Evolutionary conservation across 768 basidiomycete species (phyloP).

Genomic region (Phanerochaete sordida): DNA sequence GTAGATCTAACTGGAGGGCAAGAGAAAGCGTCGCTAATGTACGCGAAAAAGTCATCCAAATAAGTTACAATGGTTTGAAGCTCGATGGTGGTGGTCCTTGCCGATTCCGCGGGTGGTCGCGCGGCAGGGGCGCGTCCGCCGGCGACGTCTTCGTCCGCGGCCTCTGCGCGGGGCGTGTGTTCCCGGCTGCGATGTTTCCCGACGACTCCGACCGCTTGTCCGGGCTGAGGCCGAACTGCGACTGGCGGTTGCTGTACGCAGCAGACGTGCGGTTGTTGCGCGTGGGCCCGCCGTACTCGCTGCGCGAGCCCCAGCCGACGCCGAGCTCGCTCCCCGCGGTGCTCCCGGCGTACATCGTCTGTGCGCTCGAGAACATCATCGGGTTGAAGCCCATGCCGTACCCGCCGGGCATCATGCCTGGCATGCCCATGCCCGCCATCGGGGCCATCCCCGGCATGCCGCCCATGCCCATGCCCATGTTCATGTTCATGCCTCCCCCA

Average conservation of each 20-base stretch:
- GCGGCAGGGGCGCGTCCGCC: conserved; percentile 18
- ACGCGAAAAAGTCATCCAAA: neutral
- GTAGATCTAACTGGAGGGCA: neutral
- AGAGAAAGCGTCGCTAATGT: neutral
- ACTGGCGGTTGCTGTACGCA: conserved; percentile 15
- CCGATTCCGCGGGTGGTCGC: conserved; percentile 8
- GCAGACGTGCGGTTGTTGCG: conserved; percentile 11
- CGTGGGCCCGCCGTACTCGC: conserved; percentile 55
- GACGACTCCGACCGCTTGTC: conserved; percentile 12
- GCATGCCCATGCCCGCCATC: conserved; percentile 21
- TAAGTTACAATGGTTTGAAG: conserved; percentile 16
- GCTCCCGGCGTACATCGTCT: conserved; percentile 64
- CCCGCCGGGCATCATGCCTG: conserved; percentile 24
- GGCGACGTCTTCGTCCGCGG: conserved; percentile 30
- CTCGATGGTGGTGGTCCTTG: conserved; percentile 31
- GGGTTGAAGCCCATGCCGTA: conserved; percentile 29
- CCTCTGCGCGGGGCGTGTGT: conserved; percentile 16
- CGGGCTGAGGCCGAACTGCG: neutral
- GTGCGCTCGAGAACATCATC: conserved; percentile 50
- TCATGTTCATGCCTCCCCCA: too few species aligned
- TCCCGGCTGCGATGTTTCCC: conserved; percentile 11
- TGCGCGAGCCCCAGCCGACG: conserved; percentile 51
- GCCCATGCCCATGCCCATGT: conserved; percentile 37
- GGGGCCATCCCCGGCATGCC: conserved; percentile 27
- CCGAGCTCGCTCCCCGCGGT: conserved; percentile 49